Conservation (phyloP, 805 yeast species). For the Cephaloascus fragrans region DNA sequence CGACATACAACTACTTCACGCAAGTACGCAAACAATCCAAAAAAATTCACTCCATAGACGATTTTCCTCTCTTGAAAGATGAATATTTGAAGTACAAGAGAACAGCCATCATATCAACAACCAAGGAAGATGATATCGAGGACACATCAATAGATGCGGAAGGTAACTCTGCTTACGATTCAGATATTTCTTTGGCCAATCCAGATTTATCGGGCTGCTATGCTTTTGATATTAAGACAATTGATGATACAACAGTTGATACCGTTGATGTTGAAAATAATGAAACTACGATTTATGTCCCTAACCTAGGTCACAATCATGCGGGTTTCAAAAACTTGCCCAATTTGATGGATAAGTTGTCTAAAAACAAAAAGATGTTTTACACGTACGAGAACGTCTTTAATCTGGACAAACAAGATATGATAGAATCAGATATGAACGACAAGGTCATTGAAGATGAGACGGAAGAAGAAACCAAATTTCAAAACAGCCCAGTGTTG, state of each 20-base stretch:
- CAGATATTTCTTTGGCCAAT: conserved; percentile 42
- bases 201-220: conserved; percentile 39
- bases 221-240: conserved; percentile 36
- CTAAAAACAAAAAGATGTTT: conserved; percentile 13
- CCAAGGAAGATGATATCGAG: not conserved
- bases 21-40: conserved; percentile 7
- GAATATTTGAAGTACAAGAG: conserved; percentile 12
- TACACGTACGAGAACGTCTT: conserved; percentile 16
- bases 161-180: conserved; percentile 26
- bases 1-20: conserved; percentile 29
- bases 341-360: conserved; percentile 18
- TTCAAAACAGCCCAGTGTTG: not conserved
- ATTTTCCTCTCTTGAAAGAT: conserved; percentile 22
- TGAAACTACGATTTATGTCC: conserved; percentile 31
- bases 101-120: conserved; percentile 8
- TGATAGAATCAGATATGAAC: not conserved
- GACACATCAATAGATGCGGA: conserved; percentile 5
- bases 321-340: conserved; percentile 32
- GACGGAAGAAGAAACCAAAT: not conserved
- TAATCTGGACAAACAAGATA: conserved; percentile 1
- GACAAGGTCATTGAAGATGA: not conserved
- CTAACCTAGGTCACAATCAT: conserved; percentile 24
- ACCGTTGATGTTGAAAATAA: conserved; percentile 9
- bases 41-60: conserved; percentile 8
- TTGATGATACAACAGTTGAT: conserved; percentile 5